Percentiles rank a stretch among this genome's conserved stretches.
Evolutionary conservation across 2,329 filamentous ascomycete species (phyloP).

Genomic region (Xylariaceae sp.): DNA sequence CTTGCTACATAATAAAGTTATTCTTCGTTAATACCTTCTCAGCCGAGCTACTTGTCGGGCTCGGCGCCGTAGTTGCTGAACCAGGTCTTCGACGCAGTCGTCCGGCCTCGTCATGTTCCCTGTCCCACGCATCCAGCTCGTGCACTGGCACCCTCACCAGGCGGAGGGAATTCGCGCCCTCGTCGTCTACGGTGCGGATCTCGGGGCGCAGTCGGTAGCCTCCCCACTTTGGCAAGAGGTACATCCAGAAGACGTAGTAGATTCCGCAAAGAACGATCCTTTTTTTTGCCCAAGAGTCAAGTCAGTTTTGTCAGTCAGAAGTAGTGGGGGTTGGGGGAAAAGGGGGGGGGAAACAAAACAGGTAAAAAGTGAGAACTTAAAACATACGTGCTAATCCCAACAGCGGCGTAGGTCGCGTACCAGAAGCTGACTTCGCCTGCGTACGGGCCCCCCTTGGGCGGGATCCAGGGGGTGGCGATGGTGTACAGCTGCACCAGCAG

Average conservation of each 20-base stretch:
- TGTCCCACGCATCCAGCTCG: conserved; percentile 53
- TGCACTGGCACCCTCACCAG: conserved; percentile 49
- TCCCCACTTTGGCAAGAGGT: conserved; percentile 46
- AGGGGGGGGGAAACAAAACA: neutral
- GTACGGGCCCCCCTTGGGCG: conserved; percentile 52
- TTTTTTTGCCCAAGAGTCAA: neutral
- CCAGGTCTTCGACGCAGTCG: conserved; percentile 20
- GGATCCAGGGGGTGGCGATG: conserved; percentile 67
- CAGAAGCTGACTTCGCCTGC: conserved; percentile 66
- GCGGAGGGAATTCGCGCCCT: conserved; percentile 38
- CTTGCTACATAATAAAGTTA: too few relatives aligned
- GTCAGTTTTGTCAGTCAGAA: neutral
- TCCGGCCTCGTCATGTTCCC: conserved; percentile 47
- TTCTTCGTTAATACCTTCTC: too few relatives aligned
- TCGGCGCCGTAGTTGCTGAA: too few relatives aligned
- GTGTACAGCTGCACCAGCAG: conserved; percentile 56
- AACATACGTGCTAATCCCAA: conserved; percentile 60
- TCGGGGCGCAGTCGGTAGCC: conserved; percentile 52
- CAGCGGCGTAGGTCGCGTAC: conserved; percentile 64
- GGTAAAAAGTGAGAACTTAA: neutral
- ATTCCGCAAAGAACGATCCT: conserved; percentile 45
- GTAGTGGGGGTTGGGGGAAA: neutral
- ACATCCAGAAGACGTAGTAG: conserved; percentile 56
- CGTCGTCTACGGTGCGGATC: conserved; percentile 44
- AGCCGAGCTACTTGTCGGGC: too few relatives aligned